Conservation (phyloP, 345 rosid genomes). For the Sisymbrium altissimum region DNA sequence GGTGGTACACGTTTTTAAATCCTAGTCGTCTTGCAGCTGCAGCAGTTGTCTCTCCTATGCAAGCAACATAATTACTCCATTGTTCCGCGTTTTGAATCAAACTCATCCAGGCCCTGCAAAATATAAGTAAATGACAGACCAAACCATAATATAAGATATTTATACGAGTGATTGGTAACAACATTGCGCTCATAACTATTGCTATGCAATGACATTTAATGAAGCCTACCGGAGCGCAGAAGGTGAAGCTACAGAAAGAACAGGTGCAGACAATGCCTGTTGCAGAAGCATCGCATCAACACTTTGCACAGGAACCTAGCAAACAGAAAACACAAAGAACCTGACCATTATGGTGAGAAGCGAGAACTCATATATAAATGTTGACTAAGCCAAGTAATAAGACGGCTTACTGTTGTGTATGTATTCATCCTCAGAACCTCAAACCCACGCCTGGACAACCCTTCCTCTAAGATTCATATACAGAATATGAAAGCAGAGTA, state of each 20-base stretch:
- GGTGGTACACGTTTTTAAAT: slow-evolving; percentile 65
- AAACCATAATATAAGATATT: neutral
- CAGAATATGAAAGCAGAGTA: slow-evolving; percentile 10
- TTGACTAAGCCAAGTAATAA: neutral
- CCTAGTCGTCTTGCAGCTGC: slow-evolving; percentile 76
- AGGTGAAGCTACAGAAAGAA: slow-evolving; percentile 92
- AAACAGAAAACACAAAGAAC: slow-evolving; percentile 1
- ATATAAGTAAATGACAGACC: slow-evolving; percentile 16
- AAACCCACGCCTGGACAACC: slow-evolving; percentile 81
- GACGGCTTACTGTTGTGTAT: slow-evolving; percentile 78
- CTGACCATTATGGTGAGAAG: neutral
- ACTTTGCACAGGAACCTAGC: slow-evolving; percentile 66
- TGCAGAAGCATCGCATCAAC: slow-evolving; percentile 58
- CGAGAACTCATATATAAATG: neutral
- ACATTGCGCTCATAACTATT: neutral
- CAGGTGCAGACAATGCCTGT: slow-evolving; percentile 69
- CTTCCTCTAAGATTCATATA: slow-evolving; percentile 65
- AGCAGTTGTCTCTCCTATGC: slow-evolving; percentile 97
- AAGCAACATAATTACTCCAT: slow-evolving; percentile 70
- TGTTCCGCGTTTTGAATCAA: slow-evolving; percentile 51
- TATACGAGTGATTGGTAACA: neutral
- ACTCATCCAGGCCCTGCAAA: slow-evolving; percentile 72
- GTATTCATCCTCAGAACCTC: slow-evolving; percentile 88
- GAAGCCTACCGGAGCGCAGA: slow-evolving; percentile 61
- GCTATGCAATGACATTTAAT: neutral